These are phyloP conservation scores for Pichia rugopelliculosa DNA, from an alignment of 805 yeast species.

Conservation along the genomic window DNA sequence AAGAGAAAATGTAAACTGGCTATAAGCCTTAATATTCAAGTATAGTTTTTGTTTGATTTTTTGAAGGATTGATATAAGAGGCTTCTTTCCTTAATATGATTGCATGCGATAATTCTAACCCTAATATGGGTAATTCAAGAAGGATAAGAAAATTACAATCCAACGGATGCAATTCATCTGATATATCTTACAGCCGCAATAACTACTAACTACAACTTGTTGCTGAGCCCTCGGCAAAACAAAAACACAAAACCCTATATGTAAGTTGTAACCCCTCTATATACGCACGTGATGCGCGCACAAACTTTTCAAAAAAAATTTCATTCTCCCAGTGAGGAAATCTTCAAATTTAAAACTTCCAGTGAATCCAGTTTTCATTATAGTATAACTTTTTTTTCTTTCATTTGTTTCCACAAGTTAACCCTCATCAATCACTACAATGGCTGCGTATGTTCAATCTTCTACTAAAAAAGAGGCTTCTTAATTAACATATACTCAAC, in stretches of 20 bases:
- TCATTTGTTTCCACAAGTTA: neutral
- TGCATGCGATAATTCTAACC: no score
- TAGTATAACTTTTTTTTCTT: no score
- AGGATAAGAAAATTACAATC: no score
- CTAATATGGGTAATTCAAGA: no score
- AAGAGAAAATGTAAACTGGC: no score
- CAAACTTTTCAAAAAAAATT: neutral
- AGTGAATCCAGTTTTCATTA: neutral
- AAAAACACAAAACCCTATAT: neutral
- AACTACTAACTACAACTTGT: no score
- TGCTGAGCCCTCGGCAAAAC: neutral
- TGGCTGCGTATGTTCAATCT: constrained; percentile 22
- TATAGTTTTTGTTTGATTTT: no score
- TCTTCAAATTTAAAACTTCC: neutral
- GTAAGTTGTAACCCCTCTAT: neutral
- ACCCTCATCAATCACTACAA: constrained; percentile 7
- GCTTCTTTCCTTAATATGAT: no score
- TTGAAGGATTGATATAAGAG: no score
- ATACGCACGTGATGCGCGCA: neutral
- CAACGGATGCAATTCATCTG: no score
- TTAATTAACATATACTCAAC: neutral
- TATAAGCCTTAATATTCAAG: no score
- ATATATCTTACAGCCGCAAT: no score
- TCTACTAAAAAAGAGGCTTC: neutral
- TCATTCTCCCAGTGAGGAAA: neutral